Base-by-base conservation (phyloP, 2,329 filamentous ascomycete genomes). In the Rugonectria rugulosa region DNA sequence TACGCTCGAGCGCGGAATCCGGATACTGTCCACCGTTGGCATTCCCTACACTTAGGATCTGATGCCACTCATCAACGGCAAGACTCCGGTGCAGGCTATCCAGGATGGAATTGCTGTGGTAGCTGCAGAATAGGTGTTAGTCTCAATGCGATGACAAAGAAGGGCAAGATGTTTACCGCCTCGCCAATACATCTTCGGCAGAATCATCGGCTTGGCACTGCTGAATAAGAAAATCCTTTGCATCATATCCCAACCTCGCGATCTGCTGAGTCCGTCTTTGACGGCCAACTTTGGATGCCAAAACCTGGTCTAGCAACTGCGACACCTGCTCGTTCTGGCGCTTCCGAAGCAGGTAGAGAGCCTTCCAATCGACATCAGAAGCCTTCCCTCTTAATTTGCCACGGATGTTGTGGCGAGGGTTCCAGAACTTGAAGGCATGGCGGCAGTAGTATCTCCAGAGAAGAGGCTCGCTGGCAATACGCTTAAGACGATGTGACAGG, bases 371-470 rank as follows among this genome's bases (percentile, higher is more conserved):
- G 19, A 89, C 85, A 9, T 81, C 76, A 10, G 79, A 79, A 7
- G 84, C 80, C 4, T 77, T 77, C 23, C 76, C 73, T 12, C 68
- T 71, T 8, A 91, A 72, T 65, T 87, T 90, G 47, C 77, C 70
- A 26, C 72, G 60, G 40, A 92, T 78, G n/a, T 77, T 74, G 73
- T 92, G 89, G 37, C 79, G 76, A 3, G 80, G 73, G 56, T 89
- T 81, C 95, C 95, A 99, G 73, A 87, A 91, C 51, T 74, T 81
- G 76, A 92, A 97, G 52, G 80, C 77, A 29, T 75, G 74, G 50
- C 77, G 73, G 73, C 95, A 98, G 70, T 94, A 85, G 65, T 84
- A 75, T 60, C 87, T 87, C 94, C 95, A 98, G 48, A 97, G 79
- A 21, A 93, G 77, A 7, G 88, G 86, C 55, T 91, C 88, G 63